Percentiles rank a stretch among this genome's conserved stretches.
These are phyloP conservation scores for Allium cepa DNA, from an alignment of 106 monocot species.

Conservation along the genomic window DNA sequence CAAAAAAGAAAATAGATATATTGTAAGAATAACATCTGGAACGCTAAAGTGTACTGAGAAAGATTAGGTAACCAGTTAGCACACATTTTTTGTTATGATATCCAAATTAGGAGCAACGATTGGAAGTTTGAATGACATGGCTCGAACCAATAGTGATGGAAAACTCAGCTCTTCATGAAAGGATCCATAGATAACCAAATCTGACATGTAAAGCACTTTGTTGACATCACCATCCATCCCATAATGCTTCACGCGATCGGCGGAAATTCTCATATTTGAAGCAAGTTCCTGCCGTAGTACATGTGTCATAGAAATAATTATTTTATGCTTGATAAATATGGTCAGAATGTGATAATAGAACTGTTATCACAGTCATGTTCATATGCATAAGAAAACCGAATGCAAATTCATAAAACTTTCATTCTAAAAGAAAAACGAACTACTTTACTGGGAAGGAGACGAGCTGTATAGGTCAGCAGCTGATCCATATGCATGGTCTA, in stretches of 20 bases:
- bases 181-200: slow-evolving; percentile 73
- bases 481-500: no score
- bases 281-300: slow-evolving; percentile 46
- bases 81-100: slow-evolving; percentile 73
- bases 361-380: neutral
- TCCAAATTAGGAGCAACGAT: slow-evolving; percentile 70
- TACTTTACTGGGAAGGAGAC: no score
- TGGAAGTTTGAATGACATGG: slow-evolving; percentile 81
- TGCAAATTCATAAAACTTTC: no score
- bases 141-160: slow-evolving; percentile 67
- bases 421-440: no score
- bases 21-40: neutral
- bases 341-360: neutral
- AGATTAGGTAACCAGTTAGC: slow-evolving; percentile 3
- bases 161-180: slow-evolving; percentile 74
- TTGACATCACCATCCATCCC: slow-evolving; percentile 59
- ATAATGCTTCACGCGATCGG: slow-evolving; percentile 51
- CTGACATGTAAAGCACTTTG: slow-evolving; percentile 43
- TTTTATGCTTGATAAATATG: no score
- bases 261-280: slow-evolving; percentile 48
- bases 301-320: no score
- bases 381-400: no score
- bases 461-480: no score
- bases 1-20: neutral
- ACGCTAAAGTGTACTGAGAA: neutral